Evolutionary conservation across 2,329 filamentous ascomycete species (phyloP), one percentile per base, ranked within the genome.

Genomic region (Colletotrichum cordylinicola): DNA sequence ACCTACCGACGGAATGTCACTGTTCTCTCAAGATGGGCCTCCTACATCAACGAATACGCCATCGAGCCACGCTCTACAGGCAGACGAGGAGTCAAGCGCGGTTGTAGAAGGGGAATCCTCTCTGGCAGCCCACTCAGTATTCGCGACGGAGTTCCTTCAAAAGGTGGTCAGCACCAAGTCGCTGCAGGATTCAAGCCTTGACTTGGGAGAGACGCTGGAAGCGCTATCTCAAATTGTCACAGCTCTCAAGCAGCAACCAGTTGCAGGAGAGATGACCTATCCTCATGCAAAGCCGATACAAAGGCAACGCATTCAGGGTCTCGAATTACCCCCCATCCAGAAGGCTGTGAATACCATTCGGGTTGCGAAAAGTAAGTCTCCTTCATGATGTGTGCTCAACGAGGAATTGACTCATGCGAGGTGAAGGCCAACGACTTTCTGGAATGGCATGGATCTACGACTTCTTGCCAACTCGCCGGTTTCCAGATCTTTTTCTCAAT

Each of bases 61-160:
- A 70, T 61, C 76, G 48, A 31, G 76, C 8, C 67, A 79, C 67
- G 8, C 68, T 43, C 18, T 67, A 1, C 73, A 61, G 56, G 18
- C 76, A 6, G 75, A 81, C n/a, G 64, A 78, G 24, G 77, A 79
- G 16, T 80, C 81, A 7, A 82, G 80, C 10, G 80, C 81, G 5
- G 80, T 85, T 0, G 79, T 88, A 5, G 87, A 88, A 58, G 87
- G 87, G 6, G 85, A 86, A 72, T 87, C 86, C 5, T 88, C 87
- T 2, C 77, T 88, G 18, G 83, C 86, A 6, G 87, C 87, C 3
- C 87, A 88, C 67, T 86, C 87, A 1, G 84, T 83, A 8, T 88
- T 89, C 76, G 87, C 87, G 37, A 87, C 84, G 16, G 85, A 88
- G 61, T 86, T 89, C 64, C 78, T 87, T 2, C 82, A 85, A 21